phyloP scores from a whole-genome alignment of 441 rosid species.

The Omphalea diandra region DNA sequence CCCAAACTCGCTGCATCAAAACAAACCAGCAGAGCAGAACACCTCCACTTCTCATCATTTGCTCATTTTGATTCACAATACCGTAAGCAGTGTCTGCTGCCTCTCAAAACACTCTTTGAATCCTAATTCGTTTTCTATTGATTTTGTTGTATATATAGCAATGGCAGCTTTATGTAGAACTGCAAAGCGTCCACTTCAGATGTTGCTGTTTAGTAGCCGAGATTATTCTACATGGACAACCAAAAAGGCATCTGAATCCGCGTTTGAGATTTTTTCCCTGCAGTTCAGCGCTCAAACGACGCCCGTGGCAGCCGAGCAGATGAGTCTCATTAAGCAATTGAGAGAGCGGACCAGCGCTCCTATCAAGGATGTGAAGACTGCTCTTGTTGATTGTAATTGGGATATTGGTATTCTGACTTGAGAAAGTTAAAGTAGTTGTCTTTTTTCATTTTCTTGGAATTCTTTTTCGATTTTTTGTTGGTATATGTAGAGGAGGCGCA shows the following conservation, averaged over 20 bases:
- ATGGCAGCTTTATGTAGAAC: conserved; percentile 56
- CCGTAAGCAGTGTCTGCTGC: no score
- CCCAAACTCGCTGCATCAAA: no score
- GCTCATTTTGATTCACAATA: no score
- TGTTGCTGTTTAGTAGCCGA: no score
- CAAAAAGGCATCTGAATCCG: conserved; percentile 21
- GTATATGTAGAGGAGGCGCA: conserved; percentile 78
- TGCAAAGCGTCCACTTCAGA: conserved; percentile 53
- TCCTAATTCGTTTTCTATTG: no score
- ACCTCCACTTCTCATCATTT: no score
- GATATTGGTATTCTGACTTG: conserved; percentile 65
- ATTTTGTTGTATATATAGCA: neutral
- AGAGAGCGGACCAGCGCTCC: conserved; percentile 92
- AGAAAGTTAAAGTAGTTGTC: neutral
- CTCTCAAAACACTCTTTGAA: no score
- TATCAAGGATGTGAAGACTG: conserved; percentile 80
- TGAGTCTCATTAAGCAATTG: conserved; percentile 68
- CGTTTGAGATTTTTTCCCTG: conserved; percentile 39
- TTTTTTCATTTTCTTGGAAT: neutral
- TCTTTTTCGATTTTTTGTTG: neutral
- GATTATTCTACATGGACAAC: no score
- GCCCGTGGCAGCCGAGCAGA: conserved; percentile 51
- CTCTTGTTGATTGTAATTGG: conserved; percentile 82
- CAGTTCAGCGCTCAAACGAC: conserved; percentile 38
- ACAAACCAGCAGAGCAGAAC: no score